Evolutionary conservation across 2,329 filamentous ascomycete genomes (phyloP).

Genomic region (Xylariales sp.): DNA sequence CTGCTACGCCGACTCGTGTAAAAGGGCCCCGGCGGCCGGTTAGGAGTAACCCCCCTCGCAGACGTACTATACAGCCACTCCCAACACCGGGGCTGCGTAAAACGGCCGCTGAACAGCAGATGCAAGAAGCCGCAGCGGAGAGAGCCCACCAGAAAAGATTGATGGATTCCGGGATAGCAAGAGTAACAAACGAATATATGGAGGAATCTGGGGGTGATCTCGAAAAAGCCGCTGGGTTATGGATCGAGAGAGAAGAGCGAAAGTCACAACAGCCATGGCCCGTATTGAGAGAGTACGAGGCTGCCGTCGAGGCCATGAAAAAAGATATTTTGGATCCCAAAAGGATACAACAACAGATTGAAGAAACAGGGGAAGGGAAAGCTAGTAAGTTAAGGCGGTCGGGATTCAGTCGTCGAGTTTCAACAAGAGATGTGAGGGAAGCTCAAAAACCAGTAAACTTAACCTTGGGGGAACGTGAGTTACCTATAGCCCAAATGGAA

Average conservation of each 20-base stretch:
- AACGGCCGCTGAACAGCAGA: background rate
- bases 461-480: no score
- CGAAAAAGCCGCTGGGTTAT: conserved; percentile 8
- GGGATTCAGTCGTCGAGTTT: no score
- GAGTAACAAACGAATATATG: conserved; percentile 10
- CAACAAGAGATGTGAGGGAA: background rate
- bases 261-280: conserved; percentile 32
- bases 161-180: background rate
- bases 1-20: no score
- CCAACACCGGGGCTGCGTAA: background rate
- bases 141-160: background rate
- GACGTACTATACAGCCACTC: no score
- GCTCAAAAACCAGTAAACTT: background rate
- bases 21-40: no score
- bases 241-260: conserved; percentile 16
- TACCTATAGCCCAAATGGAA: no score
- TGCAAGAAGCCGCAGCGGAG: background rate
- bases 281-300: conserved; percentile 25
- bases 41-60: no score
- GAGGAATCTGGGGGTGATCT: background rate
- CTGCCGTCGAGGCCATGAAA: conserved; percentile 36
- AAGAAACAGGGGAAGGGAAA: conserved; percentile 6
- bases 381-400: no score
- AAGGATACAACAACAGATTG: conserved; percentile 2
- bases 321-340: conserved; percentile 15